Evolutionary conservation across 2,329 filamentous ascomycete species (phyloP), one percentile per base, ranked within the genome.

Genomic region (Diplodia intermedia): DNA sequence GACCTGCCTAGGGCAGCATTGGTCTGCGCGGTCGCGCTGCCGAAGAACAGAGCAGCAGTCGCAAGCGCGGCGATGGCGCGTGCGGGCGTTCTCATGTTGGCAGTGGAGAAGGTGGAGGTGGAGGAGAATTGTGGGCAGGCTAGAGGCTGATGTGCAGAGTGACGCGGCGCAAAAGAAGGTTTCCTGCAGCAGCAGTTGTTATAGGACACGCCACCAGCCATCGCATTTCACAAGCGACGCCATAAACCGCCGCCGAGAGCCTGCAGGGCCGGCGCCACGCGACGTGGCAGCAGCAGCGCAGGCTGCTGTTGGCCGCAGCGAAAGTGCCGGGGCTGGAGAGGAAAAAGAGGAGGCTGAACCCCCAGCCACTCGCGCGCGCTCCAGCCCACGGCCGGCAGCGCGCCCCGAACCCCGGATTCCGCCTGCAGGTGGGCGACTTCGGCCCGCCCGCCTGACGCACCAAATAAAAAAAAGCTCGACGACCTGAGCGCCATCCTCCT

Each of bases 1-100:
- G 91, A 86, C 83, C 88, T 91, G 68, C 92, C 93, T 4, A 98
- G 86, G 0, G 93, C 94, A 18, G 86, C 86, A 74, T 88, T 86
- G 79, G 86, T 88, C 70, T 79, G 81, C 63, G 81, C 84, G 74
- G 83, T 83, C 23, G 75, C 63, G 9, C 79, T 74, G 38, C 80
- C 79, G 47, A 74, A 72, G 61, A 79, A 73, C 70, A 83, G 77
- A 67, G 81, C 70, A 38, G 79, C 75, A 36, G 80, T 76, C 52
- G 79, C 79, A 43, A 82, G 72, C 33, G 78, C 76, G 60, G 76
- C 77, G 67, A 82, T 69, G 20, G 73, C 73, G 73, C 73, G 38
- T 38, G 36, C 5, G 43, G 66, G 55, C 5, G 75, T 74, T 70
- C 73, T 75, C 78, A 79, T 79, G 53, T 68, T 43, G 60, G 23